Conservation (phyloP, 768 basidiomycete genomes). For the Rhizopogon sp. region DNA sequence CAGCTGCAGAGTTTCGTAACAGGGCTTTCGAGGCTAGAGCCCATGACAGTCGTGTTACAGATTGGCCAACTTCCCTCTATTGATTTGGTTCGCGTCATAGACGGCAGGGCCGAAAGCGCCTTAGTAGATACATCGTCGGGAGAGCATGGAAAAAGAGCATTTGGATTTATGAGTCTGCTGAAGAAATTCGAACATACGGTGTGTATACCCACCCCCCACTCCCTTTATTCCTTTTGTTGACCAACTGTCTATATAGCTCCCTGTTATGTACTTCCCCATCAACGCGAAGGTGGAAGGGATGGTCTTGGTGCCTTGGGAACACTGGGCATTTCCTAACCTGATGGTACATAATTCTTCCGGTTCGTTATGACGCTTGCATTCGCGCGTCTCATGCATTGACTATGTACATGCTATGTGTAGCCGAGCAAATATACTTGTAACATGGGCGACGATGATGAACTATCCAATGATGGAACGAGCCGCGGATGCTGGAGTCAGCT, state of each 20-base stretch:
- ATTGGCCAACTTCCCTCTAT: slow-evolving; percentile 78
- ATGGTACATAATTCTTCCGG: slow-evolving; percentile 38
- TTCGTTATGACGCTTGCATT: slow-evolving; percentile 4
- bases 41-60: slow-evolving; percentile 27
- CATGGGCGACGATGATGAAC: too few relatives aligned
- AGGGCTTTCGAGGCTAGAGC: slow-evolving; percentile 49
- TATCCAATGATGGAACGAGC: too few relatives aligned
- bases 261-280: slow-evolving; percentile 92
- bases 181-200: slow-evolving; percentile 63
- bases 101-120: too few relatives aligned
- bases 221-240: too few relatives aligned
- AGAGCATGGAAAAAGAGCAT: slow-evolving; percentile 74
- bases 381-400: neutral
- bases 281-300: slow-evolving; percentile 93
- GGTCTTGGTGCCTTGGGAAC: slow-evolving; percentile 90
- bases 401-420: too few relatives aligned
- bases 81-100: slow-evolving; percentile 69
- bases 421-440: too few relatives aligned
- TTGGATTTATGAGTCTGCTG: slow-evolving; percentile 76
- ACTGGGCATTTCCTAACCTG: slow-evolving; percentile 62
- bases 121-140: too few relatives aligned
- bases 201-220: slow-evolving; percentile 10
- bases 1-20: slow-evolving; percentile 65
- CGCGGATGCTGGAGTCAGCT: too few relatives aligned
- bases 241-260: slow-evolving; percentile 45